Base-by-base conservation (phyloP, 2,329 filamentous ascomycete species). In the Laburnicola sp. region DNA sequence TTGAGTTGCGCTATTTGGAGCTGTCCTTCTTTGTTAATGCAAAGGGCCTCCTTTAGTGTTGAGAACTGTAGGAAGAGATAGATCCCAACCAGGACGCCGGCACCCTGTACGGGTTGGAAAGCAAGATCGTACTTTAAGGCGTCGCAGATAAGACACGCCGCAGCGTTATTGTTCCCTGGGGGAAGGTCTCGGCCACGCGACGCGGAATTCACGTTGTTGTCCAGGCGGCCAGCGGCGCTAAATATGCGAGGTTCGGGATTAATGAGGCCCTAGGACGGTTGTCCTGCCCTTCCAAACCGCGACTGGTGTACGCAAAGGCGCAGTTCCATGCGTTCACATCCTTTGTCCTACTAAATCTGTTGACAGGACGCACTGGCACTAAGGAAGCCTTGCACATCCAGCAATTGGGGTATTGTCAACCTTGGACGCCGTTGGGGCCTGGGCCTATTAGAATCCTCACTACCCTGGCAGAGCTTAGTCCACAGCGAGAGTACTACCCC, bases 81-180 rank as follows among this genome's bases (percentile, higher is more conserved):
- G 49, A 51, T 39, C 62, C 68, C 0, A 60, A 82, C 21, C 86
- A 88, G 57, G 79, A 86, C 41, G 71, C 78, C 0, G 85, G 84
- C 0, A 82, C 82, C 0, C 74, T 80, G 45, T 79, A 86, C 48
- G 84, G 85, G 0, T 71, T 87, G 0, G 47, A 72, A 1, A 83
- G 78, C 63, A 86, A 80, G 62, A 69, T 86, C 6, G 78, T 86
- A 2, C 69, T 85, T 10, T 73, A 78, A 0, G 75, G 79, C 31
- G 44, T 62, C 0, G 46, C 53, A 0, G 76, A 80, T 37, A 60
- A 50, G 0, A 52, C 60, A 0, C 68, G 73, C 3, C 76, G 77
- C 10, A 83, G 75, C 35, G 69, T 86, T 4, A 71, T 87, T 1
- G 71, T 81, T 0, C 78, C 84, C 0, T 51, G 82, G 10, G 2